Base-by-base conservation (phyloP, 1,139 yeast genomes). In the Casaregolazyma lundiana region DNA sequence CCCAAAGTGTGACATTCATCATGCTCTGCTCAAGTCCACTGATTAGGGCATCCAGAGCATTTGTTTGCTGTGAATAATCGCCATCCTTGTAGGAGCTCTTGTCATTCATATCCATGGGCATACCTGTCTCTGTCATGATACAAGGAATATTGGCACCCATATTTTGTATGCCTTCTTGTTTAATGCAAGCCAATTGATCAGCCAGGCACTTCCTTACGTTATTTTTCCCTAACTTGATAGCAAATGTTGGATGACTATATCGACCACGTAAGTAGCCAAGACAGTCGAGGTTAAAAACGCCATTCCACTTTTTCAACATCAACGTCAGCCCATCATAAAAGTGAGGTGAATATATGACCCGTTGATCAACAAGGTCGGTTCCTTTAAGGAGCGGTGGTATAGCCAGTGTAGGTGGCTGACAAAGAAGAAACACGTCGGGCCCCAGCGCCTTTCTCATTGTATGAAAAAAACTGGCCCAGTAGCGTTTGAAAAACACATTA, bases 41-140 rank as follows among this genome's bases (percentile, higher is more conserved):
- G 17, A 83, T 75, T 24, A 87, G 61, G 0, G 95, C 92, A 67
- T 88, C 96, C 57, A 84, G 67, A 0, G 96, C 95, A 17, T 76
- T 70, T 2, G 83, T 82, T 58, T 88, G 96, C 0, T 87, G 75
- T 8, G 72, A 66, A 59, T 78, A 87, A 51, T 78, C 76, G 0
- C 86, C 85, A 50, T 71, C 72, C 3, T 65, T 62, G 58, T 77
- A 86, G 0, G 95, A 82, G 37, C 66, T 70, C 55, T 83, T 84
- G 47, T 77, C 73, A 60, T 87, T 89, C 95, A 88, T 84, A 63
- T 88, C 95, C 65, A 84, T 85, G 2, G 96, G 96, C 86, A 87
- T 85, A 1, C 96, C 96, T 1, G 92, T 87, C 63, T 88, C 96
- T 0, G 94, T 79, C 77, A 88, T 82, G 41, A 87, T 67, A 4